Base-by-base conservation (phyloP, 129 eudicot genomes). In the Arctium lappa region DNA sequence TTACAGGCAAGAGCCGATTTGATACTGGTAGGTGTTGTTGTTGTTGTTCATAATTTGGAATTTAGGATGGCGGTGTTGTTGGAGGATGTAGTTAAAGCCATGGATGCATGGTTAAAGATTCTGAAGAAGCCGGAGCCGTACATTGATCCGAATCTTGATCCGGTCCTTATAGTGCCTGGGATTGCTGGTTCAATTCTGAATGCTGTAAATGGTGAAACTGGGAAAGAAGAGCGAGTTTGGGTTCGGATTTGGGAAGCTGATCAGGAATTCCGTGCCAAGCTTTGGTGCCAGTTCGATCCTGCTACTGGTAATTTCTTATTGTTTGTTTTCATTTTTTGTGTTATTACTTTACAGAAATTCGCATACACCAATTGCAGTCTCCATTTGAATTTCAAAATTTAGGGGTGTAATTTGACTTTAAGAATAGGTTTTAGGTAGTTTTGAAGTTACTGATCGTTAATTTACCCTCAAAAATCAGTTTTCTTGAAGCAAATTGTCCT, bases 191-290 rank as follows among this genome's bases (percentile, higher is more conserved):
- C 99, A 0, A 89, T 95, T 74, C 89, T 95, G 37, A 83, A 95
- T 60, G 97, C 99, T 8, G 90, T 87, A 56, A 92, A 95, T 79
- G 87, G 44, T 84, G 87, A 85, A 2, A 86, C 86, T 11, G 98
- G 98, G 29, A 73, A 86, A 15, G 86, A 82, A 34, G 99, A 95
- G 76, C 89, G 98, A 34, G 97, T 95, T 12, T 95, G 99, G 99
- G 98, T 95, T 69, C 91, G 99, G 68, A 93, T 95, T 56, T 84
- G 94, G 36, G 94, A 90, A 36, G 97, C 99, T 56, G 99, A 95
- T 88, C 94, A 84, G 56, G 96, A 90, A 87, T 93, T 93, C 40
- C 89, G 99, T 9, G 86, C 89, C 46, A 95, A 95, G 80, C 89
- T 95, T 60, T 95, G 99, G 99, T 95, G 97, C 30, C 87, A 81